A percentile compares a stretch with the other conserved stretches of the same genome.
phyloP scores from a whole-genome alignment of 2,329 filamentous ascomycete genomes.

The Parasarocladium wereldwijsianum region DNA sequence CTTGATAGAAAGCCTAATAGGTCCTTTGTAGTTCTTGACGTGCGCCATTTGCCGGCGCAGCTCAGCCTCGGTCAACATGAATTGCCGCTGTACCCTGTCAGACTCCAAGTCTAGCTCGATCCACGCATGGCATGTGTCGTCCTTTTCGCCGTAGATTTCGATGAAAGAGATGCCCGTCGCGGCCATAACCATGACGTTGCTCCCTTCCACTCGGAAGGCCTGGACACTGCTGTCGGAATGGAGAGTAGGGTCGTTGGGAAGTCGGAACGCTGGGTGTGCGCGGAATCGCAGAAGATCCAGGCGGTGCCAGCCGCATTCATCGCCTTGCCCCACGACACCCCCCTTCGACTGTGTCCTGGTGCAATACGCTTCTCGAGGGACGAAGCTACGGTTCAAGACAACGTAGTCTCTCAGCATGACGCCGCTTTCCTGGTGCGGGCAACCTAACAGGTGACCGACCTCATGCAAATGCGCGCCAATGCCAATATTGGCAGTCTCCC shows the following conservation, averaged over 20 bases:
- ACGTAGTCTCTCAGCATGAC: slow-evolving; percentile 87
- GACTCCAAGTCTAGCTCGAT: slow-evolving; percentile 61
- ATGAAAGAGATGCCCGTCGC: slow-evolving; percentile 72
- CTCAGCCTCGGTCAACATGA: slow-evolving; percentile 61
- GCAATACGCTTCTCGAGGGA: slow-evolving; percentile 68
- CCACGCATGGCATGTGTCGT: slow-evolving; percentile 66
- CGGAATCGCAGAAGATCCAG: slow-evolving; percentile 81
- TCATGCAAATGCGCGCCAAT: slow-evolving; percentile 90
- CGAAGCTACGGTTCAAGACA: slow-evolving; percentile 69
- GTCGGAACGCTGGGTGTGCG: slow-evolving; percentile 76
- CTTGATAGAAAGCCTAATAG: slow-evolving; percentile 58
- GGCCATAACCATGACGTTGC: slow-evolving; percentile 62
- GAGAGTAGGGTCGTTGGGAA: slow-evolving; percentile 59
- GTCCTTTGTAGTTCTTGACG: slow-evolving; percentile 54
- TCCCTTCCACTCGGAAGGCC: slow-evolving; percentile 70
- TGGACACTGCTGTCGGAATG: slow-evolving; percentile 64
- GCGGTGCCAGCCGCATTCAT: slow-evolving; percentile 87
- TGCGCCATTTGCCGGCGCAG: slow-evolving; percentile 58
- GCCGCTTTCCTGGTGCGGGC: slow-evolving; percentile 78
- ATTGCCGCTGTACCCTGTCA: slow-evolving; percentile 51
- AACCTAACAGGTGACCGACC: slow-evolving; percentile 79
- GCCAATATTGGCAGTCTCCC: slow-evolving; percentile 90
- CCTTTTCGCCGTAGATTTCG: slow-evolving; percentile 68
- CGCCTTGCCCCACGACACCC: slow-evolving; percentile 54
- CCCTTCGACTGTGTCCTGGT: slow-evolving; percentile 78